Evolutionary conservation across 2,329 filamentous ascomycete genomes (phyloP), one percentile per base, ranked within the genome.

Genomic region (Diaporthe vexans): DNA sequence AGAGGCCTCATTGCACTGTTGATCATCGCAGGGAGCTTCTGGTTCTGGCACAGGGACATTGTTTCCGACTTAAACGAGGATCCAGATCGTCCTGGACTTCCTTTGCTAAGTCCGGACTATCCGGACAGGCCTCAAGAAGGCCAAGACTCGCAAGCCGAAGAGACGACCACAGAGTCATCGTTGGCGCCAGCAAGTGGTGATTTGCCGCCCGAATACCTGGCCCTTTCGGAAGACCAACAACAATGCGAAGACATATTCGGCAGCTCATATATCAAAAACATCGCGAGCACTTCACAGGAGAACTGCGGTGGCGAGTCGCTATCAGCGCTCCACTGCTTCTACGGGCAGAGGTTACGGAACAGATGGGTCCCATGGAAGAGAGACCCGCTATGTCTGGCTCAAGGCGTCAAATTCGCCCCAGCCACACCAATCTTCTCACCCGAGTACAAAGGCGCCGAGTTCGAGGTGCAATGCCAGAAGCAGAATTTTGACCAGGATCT

Each of bases 321-420:
- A 4, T 58, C 56, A 4, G 33, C 0, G 0, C 56, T 58, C 7
- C 56, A 37, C 33, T 58, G 56, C 56, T 58, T 58, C 11, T 58
- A 6, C 11, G 56, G 33, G 33, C 33, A 58, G 13, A 21, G 56
- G 4, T 1, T 58, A 5, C 13, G 56, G 33, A 58, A 58, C 35
- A 58, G 56, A 24, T 58, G 56, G 56, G 56, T 58, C 9, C 33
- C 56, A 17, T 58, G 56, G 56, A 37, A 58, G 56, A 58, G n/a
- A 10, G 56, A 58, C 8, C 56, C 56, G 17, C 56, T 58, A 1
- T 58, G 56, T 15, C 56, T 58, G 2, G 56, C 56, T 4, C 56
- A 37, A 24, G 56, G 56, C 6, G 56, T 37, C 56, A 15, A 3
- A 1, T 58, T 58, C 21, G 56, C 10, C 3, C 56, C 56, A 9